Base-by-base conservation (phyloP, 257 asterid genomes). In the Cordia subcordata region DNA sequence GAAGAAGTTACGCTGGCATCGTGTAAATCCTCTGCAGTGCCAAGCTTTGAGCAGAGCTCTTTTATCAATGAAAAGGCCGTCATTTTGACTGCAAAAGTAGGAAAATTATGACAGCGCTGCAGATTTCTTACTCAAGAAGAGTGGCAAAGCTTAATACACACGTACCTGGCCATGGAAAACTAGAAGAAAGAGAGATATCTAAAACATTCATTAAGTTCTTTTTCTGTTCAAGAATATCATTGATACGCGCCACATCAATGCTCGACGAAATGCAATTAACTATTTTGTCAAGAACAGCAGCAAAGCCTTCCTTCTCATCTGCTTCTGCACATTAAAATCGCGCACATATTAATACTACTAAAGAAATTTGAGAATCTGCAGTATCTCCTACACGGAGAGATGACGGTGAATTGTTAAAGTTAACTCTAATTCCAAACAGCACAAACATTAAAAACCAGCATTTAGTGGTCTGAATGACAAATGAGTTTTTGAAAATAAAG, bases 111-210 rank as follows among this genome's bases (percentile, higher is more conserved):
- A 22, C 22, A 65, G 58, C 57, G 35, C 47, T 64, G 55, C 52
- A 10, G 49, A 57, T 39, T 4, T 20, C 55, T 32, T 61, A 57
- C 53, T 10, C 15, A 65, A 56, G 58, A 53, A 18, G 66, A 23
- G 19, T 22, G 42, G 20, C 10, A 37, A 20, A 53, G 17, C 53
- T 8, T 33, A 51, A 17, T 33, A 50, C 57, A 40, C n/a, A 60
- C 5, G 66, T 75, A 86, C 99, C 97, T 55, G 88, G 76, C 99
- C 99, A 92, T 5, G 90, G 66, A 75, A 80, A 78, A 63, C 74
- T 79, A 70, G 96, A 85, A 18, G 91, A 81, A 55, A 88, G 86
- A 49, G 90, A 92, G 23, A 72, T 64, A 52, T 74, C 40, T 71
- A 81, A 75, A 58, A 85, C 58, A 68, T 78, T 77, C 69, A 86